Percentiles rank a stretch among this genome's conserved stretches.
Evolutionary conservation across 2,329 filamentous ascomycete species (phyloP).

Genomic region (Aspergillus novoparasiticus): DNA sequence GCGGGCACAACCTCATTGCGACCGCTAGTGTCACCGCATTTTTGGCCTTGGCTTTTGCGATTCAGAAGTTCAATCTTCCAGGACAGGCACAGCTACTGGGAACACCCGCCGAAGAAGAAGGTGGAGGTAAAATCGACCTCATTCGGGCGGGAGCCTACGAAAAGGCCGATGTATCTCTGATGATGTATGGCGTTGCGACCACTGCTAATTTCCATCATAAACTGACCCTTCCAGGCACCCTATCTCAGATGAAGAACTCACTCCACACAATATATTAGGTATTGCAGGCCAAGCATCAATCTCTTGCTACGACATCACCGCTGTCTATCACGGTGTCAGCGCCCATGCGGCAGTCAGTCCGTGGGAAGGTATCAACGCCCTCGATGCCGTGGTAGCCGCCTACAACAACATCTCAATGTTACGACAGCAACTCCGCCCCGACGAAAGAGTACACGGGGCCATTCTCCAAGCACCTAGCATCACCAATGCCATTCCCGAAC

Average conservation of each 20-base stretch:
- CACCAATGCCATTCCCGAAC: constrained; percentile 25
- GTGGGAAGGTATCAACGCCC: constrained; percentile 59
- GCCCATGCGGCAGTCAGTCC: constrained; percentile 58
- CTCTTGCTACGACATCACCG: constrained; percentile 17
- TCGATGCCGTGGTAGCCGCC: constrained; percentile 55
- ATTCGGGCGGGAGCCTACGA: constrained; percentile 10
- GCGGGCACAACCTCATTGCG: constrained; percentile 29
- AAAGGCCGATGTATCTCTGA: constrained; percentile 13
- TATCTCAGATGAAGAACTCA: neutral
- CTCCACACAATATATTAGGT: neutral
- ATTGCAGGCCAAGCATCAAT: neutral
- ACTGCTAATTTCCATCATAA: neutral
- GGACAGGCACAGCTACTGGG: constrained; percentile 18
- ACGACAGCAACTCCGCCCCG: constrained; percentile 56
- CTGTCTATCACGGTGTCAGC: constrained; percentile 50
- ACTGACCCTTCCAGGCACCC: neutral
- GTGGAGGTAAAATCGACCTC: constrained; percentile 21
- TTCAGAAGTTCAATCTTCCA: constrained; percentile 10
- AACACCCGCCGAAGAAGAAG: constrained; percentile 21
- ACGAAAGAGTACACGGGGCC: constrained; percentile 53
- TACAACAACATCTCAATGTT: constrained; percentile 49
- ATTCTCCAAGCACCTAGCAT: constrained; percentile 56
- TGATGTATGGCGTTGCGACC: neutral
- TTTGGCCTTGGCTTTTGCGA: constrained; percentile 7
- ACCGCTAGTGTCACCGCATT: constrained; percentile 19